Percentiles rank a stretch among this genome's conserved stretches.
phyloP scores from a whole-genome alignment of 177 flowering plant species.

The Telopea speciosissima region DNA sequence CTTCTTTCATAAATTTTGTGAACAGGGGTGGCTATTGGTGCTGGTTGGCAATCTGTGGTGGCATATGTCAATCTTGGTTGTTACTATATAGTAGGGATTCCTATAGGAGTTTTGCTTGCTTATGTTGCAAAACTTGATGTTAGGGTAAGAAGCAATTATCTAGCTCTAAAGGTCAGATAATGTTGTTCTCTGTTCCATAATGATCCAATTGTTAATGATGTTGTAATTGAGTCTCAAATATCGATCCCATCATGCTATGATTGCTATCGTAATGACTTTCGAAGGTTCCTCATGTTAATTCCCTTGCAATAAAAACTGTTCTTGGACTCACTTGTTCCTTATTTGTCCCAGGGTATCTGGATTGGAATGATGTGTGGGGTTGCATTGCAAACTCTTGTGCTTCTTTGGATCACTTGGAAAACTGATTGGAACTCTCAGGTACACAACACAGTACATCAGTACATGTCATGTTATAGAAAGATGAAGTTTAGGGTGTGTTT shows the following conservation, averaged over 20 bases:
- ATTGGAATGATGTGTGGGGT: conserved; percentile 53
- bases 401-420: conserved; percentile 36
- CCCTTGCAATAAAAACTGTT: too few relatives aligned
- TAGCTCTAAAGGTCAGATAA: too few relatives aligned
- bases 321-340: too few relatives aligned
- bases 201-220: too few relatives aligned
- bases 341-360: conserved; percentile 46
- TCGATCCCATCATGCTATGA: too few relatives aligned
- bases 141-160: conserved; percentile 17
- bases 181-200: too few relatives aligned
- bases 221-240: too few relatives aligned
- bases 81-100: conserved; percentile 41
- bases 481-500: neutral
- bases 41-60: conserved; percentile 41
- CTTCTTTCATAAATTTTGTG: neutral
- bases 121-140: conserved; percentile 26
- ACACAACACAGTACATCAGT: conserved; percentile 2
- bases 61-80: conserved; percentile 40
- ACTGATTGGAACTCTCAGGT: conserved; percentile 52
- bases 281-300: too few relatives aligned
- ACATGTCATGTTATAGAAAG: neutral
- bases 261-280: too few relatives aligned
- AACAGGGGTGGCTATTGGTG: conserved; percentile 54
- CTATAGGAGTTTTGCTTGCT: conserved; percentile 39
- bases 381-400: conserved; percentile 30